Percentiles rank a stretch among this genome's conserved stretches.
Evolutionary conservation across 2,329 filamentous ascomycete species (phyloP).

Genomic region (Hypoxylon sp.): DNA sequence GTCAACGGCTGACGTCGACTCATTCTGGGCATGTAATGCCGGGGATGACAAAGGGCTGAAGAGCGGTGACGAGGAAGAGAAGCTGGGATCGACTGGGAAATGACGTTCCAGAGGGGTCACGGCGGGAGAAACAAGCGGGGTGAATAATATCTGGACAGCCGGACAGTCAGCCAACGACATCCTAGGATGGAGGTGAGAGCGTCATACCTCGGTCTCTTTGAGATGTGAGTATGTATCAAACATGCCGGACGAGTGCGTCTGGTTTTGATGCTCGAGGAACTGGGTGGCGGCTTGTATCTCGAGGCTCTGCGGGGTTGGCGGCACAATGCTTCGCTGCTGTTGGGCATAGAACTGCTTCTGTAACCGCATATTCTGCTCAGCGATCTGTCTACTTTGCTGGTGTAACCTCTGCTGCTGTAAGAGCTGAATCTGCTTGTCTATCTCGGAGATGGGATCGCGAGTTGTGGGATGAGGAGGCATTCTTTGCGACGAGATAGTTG

Average conservation of each 20-base stretch:
- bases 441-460: conserved; percentile 62
- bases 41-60: conserved; percentile 86
- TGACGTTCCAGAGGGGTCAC: conserved; percentile 80
- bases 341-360: conserved; percentile 59
- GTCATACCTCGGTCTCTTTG: conserved; percentile 72
- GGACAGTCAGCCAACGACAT: conserved; percentile 41
- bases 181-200: conserved; percentile 10
- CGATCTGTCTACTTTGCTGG: conserved; percentile 65
- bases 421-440: conserved; percentile 72
- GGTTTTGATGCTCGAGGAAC: conserved; percentile 67
- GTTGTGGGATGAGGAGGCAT: conserved; percentile 55
- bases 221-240: conserved; percentile 72
- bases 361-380: conserved; percentile 61
- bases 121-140: conserved; percentile 82
- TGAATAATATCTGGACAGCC: conserved; percentile 77
- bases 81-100: conserved; percentile 67
- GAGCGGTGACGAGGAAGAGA: conserved; percentile 73
- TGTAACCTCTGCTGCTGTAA: conserved; percentile 70
- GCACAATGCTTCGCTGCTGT: conserved; percentile 67
- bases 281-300: conserved; percentile 73
- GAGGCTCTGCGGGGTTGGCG: conserved; percentile 81
- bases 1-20: conserved; percentile 56
- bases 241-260: conserved; percentile 64
- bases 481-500: conserved; percentile 56
- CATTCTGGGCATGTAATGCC: conserved; percentile 76